These are phyloP conservation scores for Camelina hispida DNA, from an alignment of 345 rosid genomes.

Conservation along the genomic window DNA sequence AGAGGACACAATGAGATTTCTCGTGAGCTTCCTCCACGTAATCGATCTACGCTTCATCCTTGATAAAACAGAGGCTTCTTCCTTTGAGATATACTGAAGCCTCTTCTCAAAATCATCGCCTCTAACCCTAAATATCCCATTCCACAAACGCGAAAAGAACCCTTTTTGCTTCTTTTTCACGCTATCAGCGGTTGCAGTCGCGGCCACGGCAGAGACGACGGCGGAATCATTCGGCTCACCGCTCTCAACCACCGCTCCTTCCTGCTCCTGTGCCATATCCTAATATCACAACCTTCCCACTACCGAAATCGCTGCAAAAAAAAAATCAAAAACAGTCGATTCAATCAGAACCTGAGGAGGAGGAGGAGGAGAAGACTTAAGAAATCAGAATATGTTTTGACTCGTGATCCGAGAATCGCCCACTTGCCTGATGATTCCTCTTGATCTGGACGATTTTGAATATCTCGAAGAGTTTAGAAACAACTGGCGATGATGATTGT, in stretches of 20 bases:
- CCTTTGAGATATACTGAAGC: conserved; percentile 75
- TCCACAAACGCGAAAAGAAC: conserved; percentile 75
- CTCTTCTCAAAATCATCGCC: conserved; percentile 94
- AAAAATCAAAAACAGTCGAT: conserved; percentile 15
- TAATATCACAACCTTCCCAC: conserved; percentile 14
- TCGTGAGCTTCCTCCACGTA: conserved; percentile 63
- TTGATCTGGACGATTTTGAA: conserved; percentile 28
- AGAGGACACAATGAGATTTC: conserved; percentile 68
- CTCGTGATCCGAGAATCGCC: conserved; percentile 30
- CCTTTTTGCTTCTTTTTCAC: conserved; percentile 63
- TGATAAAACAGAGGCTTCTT: conserved; percentile 73
- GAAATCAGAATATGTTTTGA: not conserved
- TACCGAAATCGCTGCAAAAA: conserved; percentile 24
- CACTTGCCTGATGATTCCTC: conserved; percentile 25
- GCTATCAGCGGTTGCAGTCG: not conserved
- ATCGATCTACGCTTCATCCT: conserved; percentile 71
- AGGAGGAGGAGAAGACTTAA: not conserved
- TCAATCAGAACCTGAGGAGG: conserved; percentile 12
- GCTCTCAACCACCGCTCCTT: conserved; percentile 40
- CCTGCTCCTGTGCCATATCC: conserved; percentile 52
- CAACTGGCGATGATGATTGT: conserved; percentile 35
- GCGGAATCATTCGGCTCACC: conserved; percentile 47
- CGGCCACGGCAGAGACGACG: conserved; percentile 23
- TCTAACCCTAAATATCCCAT: conserved; percentile 57
- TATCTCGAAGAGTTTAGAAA: conserved; percentile 6